Evolutionary conservation across 108 stramenopile species (phyloP).

Genomic region (Mediolabrus comicus): DNA sequence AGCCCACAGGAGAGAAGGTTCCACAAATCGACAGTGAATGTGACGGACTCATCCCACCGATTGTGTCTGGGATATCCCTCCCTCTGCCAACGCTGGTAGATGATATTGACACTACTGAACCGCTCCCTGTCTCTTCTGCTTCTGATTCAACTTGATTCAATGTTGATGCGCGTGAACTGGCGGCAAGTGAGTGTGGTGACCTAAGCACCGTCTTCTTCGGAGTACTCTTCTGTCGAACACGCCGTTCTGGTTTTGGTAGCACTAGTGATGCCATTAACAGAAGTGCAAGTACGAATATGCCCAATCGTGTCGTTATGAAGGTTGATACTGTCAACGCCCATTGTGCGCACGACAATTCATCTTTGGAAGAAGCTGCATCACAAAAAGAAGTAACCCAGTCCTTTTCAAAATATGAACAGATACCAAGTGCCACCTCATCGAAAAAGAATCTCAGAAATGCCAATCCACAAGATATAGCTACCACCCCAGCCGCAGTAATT

Average conservation of each 20-base stretch:
- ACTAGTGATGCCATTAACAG: slow-evolving; percentile 28
- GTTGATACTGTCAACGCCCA: slow-evolving; percentile 11
- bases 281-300: slow-evolving; percentile 26
- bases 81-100: background rate
- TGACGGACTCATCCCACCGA: background rate
- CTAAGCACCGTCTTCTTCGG: background rate
- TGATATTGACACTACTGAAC: background rate
- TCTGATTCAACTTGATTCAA: background rate
- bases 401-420: background rate
- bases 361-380: background rate
- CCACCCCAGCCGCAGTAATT: background rate
- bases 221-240: background rate
- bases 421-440: background rate
- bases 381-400: background rate
- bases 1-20: background rate
- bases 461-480: slow-evolving; percentile 10
- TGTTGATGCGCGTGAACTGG: background rate
- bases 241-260: slow-evolving; percentile 24
- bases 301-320: slow-evolving; percentile 24
- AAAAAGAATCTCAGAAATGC: background rate
- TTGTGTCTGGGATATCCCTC: background rate
- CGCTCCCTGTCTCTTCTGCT: background rate
- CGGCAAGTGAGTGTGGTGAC: background rate
- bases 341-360: slow-evolving; percentile 6
- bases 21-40: background rate